Percentiles rank a stretch among this genome's conserved stretches.
phyloP scores from a whole-genome alignment of 2,329 filamentous ascomycete species.

The Monosporascus sp. region DNA sequence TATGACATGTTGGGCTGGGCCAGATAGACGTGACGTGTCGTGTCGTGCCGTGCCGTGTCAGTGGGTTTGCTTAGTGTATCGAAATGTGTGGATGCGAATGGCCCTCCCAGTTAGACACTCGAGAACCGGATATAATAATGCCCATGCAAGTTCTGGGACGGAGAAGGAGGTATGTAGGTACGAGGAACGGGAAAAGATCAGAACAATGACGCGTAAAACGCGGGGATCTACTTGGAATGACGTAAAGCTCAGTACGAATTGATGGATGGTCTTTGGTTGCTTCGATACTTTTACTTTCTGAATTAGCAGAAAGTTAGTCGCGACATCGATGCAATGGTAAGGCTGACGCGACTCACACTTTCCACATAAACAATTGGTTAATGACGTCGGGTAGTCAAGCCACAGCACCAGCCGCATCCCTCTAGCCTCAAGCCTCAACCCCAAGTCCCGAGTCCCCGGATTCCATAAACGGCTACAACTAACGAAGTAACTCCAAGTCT shows the following conservation, averaged over 20 bases:
- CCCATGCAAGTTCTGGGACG: too few relatives aligned
- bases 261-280: too few relatives aligned
- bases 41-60: neutral
- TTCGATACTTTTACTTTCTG: too few relatives aligned
- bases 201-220: too few relatives aligned
- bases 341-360: neutral
- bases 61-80: neutral
- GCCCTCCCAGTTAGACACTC: too few relatives aligned
- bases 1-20: neutral
- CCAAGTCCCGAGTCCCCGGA: neutral
- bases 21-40: neutral
- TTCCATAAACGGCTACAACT: too few relatives aligned
- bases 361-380: neutral
- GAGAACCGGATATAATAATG: too few relatives aligned
- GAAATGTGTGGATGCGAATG: too few relatives aligned
- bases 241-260: too few relatives aligned
- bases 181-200: too few relatives aligned
- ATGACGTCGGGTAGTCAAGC: neutral
- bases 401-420: neutral
- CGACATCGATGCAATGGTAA: neutral
- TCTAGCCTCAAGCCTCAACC: neutral
- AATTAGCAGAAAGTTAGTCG: neutral
- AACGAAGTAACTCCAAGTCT: too few relatives aligned
- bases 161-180: neutral
- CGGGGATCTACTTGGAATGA: too few relatives aligned